phyloP scores from a whole-genome alignment of 768 basidiomycete species.

The Termitomyces sp. region DNA sequence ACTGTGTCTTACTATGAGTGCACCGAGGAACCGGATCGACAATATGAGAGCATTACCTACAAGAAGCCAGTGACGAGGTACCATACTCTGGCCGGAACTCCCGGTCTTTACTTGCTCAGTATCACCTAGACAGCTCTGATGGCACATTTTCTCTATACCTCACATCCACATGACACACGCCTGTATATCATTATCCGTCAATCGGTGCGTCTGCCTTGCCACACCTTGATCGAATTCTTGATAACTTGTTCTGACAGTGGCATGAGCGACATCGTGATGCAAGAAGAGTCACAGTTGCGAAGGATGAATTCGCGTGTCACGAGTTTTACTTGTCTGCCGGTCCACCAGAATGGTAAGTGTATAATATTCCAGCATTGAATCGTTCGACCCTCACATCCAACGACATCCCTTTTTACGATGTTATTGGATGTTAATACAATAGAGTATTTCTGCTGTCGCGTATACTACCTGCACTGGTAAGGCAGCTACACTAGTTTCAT shows the following conservation, averaged over 20 bases:
- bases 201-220: neutral
- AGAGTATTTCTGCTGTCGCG: neutral
- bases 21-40: too few relatives aligned
- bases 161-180: neutral
- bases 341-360: neutral
- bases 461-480: neutral
- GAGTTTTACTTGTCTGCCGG: neutral
- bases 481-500: too few relatives aligned
- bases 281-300: too few relatives aligned
- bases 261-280: neutral
- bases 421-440: neutral
- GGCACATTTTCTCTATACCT: neutral
- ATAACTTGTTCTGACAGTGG: neutral
- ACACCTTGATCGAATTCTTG: neutral
- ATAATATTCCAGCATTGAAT: neutral
- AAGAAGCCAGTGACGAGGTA: neutral
- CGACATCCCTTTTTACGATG: neutral
- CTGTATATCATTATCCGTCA: neutral
- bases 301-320: neutral
- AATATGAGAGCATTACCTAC: neutral
- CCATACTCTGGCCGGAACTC: neutral
- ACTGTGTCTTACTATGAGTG: too few relatives aligned
- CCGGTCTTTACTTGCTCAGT: neutral
- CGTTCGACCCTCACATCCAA: neutral
- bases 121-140: neutral